Evolutionary conservation across 768 basidiomycete genomes (phyloP).

Genomic region (Sutorius australiensis): DNA sequence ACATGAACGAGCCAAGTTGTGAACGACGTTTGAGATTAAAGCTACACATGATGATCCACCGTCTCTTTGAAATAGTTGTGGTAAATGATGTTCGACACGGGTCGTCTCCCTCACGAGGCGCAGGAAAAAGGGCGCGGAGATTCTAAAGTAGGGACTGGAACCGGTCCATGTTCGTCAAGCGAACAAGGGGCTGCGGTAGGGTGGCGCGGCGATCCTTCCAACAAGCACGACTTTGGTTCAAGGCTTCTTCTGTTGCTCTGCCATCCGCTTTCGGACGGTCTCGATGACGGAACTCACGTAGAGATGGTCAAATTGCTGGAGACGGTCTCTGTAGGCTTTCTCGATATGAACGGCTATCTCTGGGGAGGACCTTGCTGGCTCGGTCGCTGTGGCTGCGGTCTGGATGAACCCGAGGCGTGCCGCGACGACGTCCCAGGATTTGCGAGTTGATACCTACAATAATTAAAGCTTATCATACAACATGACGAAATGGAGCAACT

Average conservation of each 20-base stretch:
- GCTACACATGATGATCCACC: constrained; percentile 7
- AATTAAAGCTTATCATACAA: constrained; percentile 1
- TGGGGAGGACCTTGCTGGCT: constrained; percentile 23
- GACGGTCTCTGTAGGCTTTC: constrained; percentile 26
- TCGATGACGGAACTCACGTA: constrained; percentile 32
- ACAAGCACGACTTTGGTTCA: constrained; percentile 12
- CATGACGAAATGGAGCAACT: constrained; percentile 1
- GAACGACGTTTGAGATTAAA: constrained; percentile 8
- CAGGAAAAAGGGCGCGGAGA: constrained; percentile 2
- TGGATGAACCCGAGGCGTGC: constrained; percentile 27
- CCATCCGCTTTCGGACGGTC: constrained; percentile 31
- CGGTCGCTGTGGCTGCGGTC: constrained; percentile 18
- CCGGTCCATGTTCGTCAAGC: constrained; percentile 4
- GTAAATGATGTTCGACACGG: constrained; percentile 4
- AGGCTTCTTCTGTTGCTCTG: constrained; percentile 29
- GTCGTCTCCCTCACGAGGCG: not conserved
- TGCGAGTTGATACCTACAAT: constrained; percentile 22
- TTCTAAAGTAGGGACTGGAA: constrained; percentile 16
- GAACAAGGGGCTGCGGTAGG: constrained; percentile 1
- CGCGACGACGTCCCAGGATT: constrained; percentile 27
- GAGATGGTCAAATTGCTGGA: constrained; percentile 33
- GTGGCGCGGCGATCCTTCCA: constrained; percentile 8
- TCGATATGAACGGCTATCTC: constrained; percentile 27
- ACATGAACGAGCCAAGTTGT: constrained; percentile 4
- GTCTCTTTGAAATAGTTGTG: constrained; percentile 3